Evolutionary conservation across 305 asterid genomes (phyloP).

Genomic region (Fraxinus velutina): DNA sequence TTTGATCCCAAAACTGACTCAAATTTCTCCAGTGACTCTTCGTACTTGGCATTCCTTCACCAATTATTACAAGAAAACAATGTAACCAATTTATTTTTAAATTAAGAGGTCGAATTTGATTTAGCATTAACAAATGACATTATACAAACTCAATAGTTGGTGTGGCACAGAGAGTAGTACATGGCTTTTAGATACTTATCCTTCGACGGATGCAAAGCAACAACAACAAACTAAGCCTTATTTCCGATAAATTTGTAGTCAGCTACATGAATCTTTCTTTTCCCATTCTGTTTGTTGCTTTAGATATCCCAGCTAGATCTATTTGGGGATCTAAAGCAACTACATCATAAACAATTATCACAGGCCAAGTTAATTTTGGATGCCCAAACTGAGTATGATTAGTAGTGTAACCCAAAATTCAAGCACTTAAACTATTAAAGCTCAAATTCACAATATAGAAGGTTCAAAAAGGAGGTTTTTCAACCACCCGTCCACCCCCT

Average conservation of each 20-base stretch:
- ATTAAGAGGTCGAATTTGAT: background rate
- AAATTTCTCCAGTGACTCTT: conserved; percentile 75
- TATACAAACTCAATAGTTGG: background rate
- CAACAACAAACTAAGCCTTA: background rate
- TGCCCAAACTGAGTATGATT: background rate
- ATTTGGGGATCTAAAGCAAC: background rate
- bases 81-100: background rate
- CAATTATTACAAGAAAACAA: background rate
- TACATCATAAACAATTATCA: background rate
- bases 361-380: background rate
- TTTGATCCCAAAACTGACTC: conserved; percentile 86
- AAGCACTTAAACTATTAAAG: background rate
- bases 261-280: background rate
- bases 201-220: background rate
- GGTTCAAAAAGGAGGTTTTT: background rate
- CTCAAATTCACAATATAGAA: background rate
- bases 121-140: background rate
- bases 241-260: background rate
- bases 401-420: background rate
- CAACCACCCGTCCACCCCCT: background rate
- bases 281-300: background rate
- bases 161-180: background rate
- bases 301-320: background rate
- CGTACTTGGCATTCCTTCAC: conserved; percentile 65
- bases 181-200: background rate